Evolutionary conservation across 768 basidiomycete genomes (phyloP).

Genomic region (Nevesoporus exiguus): DNA sequence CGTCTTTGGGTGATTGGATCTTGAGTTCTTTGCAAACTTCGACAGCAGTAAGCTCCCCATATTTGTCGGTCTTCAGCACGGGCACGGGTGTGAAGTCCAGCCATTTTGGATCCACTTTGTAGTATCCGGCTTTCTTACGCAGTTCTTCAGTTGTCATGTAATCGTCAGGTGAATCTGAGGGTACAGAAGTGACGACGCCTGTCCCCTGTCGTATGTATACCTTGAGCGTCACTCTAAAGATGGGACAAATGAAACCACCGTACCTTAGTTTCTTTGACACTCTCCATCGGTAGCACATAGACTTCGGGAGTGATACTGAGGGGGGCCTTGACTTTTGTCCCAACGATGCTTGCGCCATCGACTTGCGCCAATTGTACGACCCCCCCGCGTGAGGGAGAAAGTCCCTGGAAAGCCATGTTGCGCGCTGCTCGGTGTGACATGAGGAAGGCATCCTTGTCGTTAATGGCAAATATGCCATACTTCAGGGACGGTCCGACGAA

Average conservation of each 20-base stretch:
- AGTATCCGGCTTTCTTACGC: constrained; percentile 94
- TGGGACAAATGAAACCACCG: constrained; percentile 5
- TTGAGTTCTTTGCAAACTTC: constrained; percentile 84
- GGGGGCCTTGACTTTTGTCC: constrained; percentile 88
- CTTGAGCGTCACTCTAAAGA: constrained; percentile 1
- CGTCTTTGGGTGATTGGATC: constrained; percentile 93
- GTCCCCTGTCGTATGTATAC: constrained; percentile 61
- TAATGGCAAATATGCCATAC: constrained; percentile 89
- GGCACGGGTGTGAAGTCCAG: constrained; percentile 80
- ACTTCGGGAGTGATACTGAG: constrained; percentile 80
- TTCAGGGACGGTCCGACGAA: constrained; percentile 89
- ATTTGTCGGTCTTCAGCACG: constrained; percentile 85
- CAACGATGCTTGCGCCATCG: constrained; percentile 75
- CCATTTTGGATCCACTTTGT: constrained; percentile 92
- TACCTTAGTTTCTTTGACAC: constrained; percentile 90
- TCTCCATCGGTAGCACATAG: constrained; percentile 98
- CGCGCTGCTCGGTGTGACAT: constrained; percentile 87
- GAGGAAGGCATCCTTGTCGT: constrained; percentile 83
- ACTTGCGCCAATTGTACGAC: constrained; percentile 73
- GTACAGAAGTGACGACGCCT: constrained; percentile 96
- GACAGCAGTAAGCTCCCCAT: constrained; percentile 87
- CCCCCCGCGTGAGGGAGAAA: constrained; percentile 67
- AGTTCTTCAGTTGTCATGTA: constrained; percentile 87
- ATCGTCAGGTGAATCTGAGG: constrained; percentile 98
- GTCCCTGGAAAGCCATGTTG: constrained; percentile 98